These are phyloP conservation scores for Zasmidium cellare DNA, from an alignment of 2,329 filamentous ascomycete species.

Conservation along the genomic window DNA sequence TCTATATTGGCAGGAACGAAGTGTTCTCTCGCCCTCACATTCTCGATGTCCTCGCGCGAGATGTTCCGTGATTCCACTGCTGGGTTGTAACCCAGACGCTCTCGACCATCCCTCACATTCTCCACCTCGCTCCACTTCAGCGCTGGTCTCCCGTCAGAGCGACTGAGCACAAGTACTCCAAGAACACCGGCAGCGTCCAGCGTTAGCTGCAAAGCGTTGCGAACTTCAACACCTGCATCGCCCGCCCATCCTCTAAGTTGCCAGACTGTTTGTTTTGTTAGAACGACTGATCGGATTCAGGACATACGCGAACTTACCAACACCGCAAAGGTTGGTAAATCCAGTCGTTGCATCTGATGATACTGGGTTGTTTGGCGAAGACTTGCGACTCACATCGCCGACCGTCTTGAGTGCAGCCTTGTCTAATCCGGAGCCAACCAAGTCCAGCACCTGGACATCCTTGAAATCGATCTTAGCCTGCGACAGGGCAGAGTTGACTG, in stretches of 20 bases:
- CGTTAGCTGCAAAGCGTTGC: constrained; percentile 22
- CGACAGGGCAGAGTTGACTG: constrained; percentile 15
- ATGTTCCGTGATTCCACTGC: constrained; percentile 22
- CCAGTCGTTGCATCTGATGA: constrained; percentile 13
- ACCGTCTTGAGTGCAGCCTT: not conserved
- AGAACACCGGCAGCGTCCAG: constrained; percentile 10
- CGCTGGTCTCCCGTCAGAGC: constrained; percentile 25
- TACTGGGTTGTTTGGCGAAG: not conserved
- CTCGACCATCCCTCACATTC: constrained; percentile 28
- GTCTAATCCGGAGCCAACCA: not conserved
- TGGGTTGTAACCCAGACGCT: constrained; percentile 30
- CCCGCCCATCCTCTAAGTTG: constrained; percentile 27
- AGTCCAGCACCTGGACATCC: constrained; percentile 24
- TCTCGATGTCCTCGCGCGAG: constrained; percentile 25
- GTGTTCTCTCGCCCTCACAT: constrained; percentile 22
- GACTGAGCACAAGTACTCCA: constrained; percentile 19
- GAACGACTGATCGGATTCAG: not conserved
- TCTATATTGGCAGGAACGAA: constrained; percentile 11
- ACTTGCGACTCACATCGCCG: not conserved
- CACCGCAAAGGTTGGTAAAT: constrained; percentile 16
- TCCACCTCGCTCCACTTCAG: constrained; percentile 22
- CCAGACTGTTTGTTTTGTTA: constrained; percentile 20
- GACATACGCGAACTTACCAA: constrained; percentile 15
- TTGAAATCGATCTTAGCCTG: constrained; percentile 18
- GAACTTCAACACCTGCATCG: constrained; percentile 9